phyloP scores from a whole-genome alignment of 768 basidiomycete species.

The Rhodotorula graminis region DNA sequence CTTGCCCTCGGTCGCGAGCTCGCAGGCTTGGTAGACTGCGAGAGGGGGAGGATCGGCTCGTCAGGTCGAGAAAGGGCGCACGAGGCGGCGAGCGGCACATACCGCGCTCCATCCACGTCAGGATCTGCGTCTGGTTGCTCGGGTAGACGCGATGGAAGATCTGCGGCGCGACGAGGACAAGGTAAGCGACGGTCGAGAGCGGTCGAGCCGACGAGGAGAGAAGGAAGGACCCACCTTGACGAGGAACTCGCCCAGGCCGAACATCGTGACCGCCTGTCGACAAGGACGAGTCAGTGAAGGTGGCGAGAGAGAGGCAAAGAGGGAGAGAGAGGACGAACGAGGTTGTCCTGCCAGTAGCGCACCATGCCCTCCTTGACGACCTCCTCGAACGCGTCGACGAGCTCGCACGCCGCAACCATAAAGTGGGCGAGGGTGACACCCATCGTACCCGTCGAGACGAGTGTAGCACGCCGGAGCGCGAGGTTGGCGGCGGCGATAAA shows the following conservation, averaged over 20 bases:
- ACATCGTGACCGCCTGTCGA: slow-evolving; percentile 4
- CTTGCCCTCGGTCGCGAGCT: slow-evolving; percentile 10
- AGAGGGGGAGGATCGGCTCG: neutral
- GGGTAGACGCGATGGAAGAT: slow-evolving; percentile 14
- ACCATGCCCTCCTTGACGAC: slow-evolving; percentile 10
- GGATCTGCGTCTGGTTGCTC: slow-evolving; percentile 6
- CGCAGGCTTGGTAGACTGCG: slow-evolving; percentile 31
- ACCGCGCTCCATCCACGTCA: slow-evolving; percentile 14
- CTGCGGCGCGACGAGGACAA: neutral
- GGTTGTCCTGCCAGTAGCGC: slow-evolving; percentile 16
- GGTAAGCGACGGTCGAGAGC: neutral
- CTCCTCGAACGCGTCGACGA: slow-evolving; percentile 16
- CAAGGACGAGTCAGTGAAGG: neutral
- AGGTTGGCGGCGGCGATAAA: neutral
- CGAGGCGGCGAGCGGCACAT: neutral
- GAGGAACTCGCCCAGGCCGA: slow-evolving; percentile 11
- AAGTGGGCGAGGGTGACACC: slow-evolving; percentile 12
- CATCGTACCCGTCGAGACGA: slow-evolving; percentile 12
- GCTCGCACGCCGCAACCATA: neutral
- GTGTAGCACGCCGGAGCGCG: slow-evolving; percentile 4
- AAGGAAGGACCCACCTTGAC: slow-evolving; percentile 8
- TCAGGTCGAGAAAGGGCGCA: too few species aligned
- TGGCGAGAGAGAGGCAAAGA: neutral
- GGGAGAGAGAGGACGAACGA: neutral
- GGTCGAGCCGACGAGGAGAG: neutral